Evolutionary conservation across 2,329 filamentous ascomycete species (phyloP), one percentile per base, ranked within the genome.

Genomic region (Xylariaceae sp.): DNA sequence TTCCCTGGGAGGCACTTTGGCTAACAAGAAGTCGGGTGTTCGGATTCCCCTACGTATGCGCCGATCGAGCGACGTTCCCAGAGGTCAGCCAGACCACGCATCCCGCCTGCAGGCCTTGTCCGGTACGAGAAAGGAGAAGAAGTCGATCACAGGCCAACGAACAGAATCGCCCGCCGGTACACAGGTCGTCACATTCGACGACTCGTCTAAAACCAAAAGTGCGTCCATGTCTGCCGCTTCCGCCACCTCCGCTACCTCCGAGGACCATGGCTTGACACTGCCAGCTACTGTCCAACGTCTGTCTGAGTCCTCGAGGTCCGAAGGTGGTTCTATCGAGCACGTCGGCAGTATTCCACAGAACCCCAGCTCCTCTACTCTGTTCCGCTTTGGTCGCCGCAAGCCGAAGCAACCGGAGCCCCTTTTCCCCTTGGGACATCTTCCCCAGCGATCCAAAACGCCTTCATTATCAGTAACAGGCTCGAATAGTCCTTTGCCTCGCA

Each of bases 271-370:
- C 59, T 83, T 85, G 11, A 79, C 84, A 2, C 76, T 90, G 60
- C 84, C 85, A 6, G 78, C 88, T 17, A 84, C 87, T 9, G 77
- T 84, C 35, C 82, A 83, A 63, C 80, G 90, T 47, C 76, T 88
- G 34, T 94, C 90, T 4, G 93, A 97, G 69, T 97, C 93, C 1
- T 96, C 92, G 1, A 84, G 89, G 66, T 97, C 93, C 34, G 92
- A 97, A 73, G 89, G 84, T 50, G 96, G 90, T 74, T 89, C 87
- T 13, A 85, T 81, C 48, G 88, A 92, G 68, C 82, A 82, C 66
- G 78, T 42, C 8, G 79, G 47, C 76, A 84, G 53, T 83, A 83
- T 73, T 81, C 80, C 53, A 82, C 82, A 77, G 51, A 83, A 80
- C 56, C 86, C 80, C 50, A 86, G 84, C 5, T 87, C 83, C 42